phyloP scores from a whole-genome alignment of 768 basidiomycete genomes.

The Mycena kentingensis region DNA sequence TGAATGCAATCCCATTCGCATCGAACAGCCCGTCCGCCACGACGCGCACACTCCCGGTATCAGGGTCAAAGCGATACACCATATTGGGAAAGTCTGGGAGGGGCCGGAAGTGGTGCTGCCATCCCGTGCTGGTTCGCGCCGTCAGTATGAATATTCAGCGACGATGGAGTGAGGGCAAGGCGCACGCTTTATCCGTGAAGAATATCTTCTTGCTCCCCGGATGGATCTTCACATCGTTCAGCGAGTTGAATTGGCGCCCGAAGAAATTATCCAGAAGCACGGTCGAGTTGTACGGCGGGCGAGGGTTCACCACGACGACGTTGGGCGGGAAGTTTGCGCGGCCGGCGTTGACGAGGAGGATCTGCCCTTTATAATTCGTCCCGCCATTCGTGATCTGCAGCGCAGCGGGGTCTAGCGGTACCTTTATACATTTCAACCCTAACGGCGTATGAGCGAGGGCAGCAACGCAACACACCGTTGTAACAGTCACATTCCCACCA shows the following conservation, averaged over 20 bases:
- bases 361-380: slow-evolving; percentile 49
- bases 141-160: not conserved
- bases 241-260: slow-evolving; percentile 77
- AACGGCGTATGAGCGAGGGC: not conserved
- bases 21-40: slow-evolving; percentile 74
- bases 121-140: slow-evolving; percentile 37
- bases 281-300: slow-evolving; percentile 52
- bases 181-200: slow-evolving; percentile 70
- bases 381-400: slow-evolving; percentile 69
- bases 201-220: slow-evolving; percentile 63
- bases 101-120: slow-evolving; percentile 63
- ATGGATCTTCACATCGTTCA: slow-evolving; percentile 68
- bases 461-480: not conserved
- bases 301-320: slow-evolving; percentile 59
- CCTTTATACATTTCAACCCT: not conserved
- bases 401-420: slow-evolving; percentile 40
- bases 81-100: slow-evolving; percentile 68
- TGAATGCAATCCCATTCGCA: slow-evolving; percentile 73
- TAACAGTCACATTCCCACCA: slow-evolving; percentile 3
- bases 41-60: slow-evolving; percentile 63
- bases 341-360: slow-evolving; percentile 56
- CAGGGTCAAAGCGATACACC: slow-evolving; percentile 76
- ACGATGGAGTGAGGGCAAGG: not conserved
- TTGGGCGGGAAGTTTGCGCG: slow-evolving; percentile 29
- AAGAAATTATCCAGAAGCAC: slow-evolving; percentile 75